These are phyloP conservation scores for Taphrina betulina DNA, from an alignment of 1,139 yeast genomes.

Conservation along the genomic window DNA sequence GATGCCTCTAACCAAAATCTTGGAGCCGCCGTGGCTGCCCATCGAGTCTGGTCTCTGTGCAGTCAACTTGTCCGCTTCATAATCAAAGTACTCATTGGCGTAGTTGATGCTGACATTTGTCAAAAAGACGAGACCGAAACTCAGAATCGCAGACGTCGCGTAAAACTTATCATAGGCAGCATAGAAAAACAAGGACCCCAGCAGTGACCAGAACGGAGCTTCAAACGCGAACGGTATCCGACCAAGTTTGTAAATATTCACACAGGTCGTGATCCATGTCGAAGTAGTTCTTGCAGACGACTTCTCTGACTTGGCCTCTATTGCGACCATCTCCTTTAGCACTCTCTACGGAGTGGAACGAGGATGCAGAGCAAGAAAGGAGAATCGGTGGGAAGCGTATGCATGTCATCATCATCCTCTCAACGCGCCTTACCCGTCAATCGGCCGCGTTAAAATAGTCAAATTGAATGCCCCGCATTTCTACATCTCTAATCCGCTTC, in stretches of 20 bases:
- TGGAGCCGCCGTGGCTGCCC: conserved; percentile 8
- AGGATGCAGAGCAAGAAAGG: too few species aligned
- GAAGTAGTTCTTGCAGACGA: too few species aligned
- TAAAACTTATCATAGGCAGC: neutral
- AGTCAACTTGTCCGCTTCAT: conserved; percentile 12
- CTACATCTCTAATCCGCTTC: too few species aligned
- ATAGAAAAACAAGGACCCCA: neutral
- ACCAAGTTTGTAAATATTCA: conserved; percentile 8
- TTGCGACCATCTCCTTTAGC: too few species aligned
- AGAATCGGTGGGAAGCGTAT: too few species aligned
- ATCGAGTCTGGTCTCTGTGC: neutral
- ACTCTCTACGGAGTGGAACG: too few species aligned
- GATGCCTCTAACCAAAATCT: conserved; percentile 6
- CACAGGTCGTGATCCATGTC: too few species aligned
- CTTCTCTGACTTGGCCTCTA: too few species aligned
- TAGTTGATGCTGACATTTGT: conserved; percentile 14
- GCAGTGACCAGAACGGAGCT: conserved; percentile 9
- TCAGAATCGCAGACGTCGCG: neutral
- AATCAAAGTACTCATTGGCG: conserved; percentile 24
- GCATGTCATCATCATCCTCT: too few species aligned
- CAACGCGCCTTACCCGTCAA: too few species aligned
- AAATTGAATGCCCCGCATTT: too few species aligned
- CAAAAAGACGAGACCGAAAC: conserved; percentile 11
- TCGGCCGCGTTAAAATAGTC: too few species aligned
- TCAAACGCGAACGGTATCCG: conserved; percentile 16